Evolutionary conservation across 768 basidiomycete genomes (phyloP), one percentile per base, ranked within the genome.

Genomic region (Tulasnella sp.): DNA sequence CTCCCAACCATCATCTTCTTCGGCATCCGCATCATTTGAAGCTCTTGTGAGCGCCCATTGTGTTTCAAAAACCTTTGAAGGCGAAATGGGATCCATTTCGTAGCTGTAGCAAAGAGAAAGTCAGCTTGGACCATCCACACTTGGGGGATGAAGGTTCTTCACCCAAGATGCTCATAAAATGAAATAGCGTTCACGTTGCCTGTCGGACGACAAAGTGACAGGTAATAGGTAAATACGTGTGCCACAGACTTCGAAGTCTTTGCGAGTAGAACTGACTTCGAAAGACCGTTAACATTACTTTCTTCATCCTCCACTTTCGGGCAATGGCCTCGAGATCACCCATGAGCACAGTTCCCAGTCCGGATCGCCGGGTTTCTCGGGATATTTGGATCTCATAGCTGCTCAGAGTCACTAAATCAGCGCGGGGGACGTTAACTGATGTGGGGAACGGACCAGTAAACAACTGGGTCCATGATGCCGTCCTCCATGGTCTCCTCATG

Each of bases 301-400:
- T 84, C 44, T 81, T 80, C 82, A 84, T 83, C 36, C 71, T 75
- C 73, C 71, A 82, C 52, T 81, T 74, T 18, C 34, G 42, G 2
- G 74, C 82, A 1, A 83, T 76, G n/a, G 76, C 76, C 9, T 82
- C 79, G 21, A 84, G 71, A 21, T 44, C 42, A 3, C 79, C 68
- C 80, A 84, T 82, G 21, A 84, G 77, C 0, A 81, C 19, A 21
- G 40, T 56, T 0, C 84, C 84, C 0, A 80, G 44, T 0, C 84
- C 83, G 16, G 24, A 36, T 1, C 82, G 42, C 19, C 73, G 77
- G 0, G 71, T 34, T 0, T 40, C 34, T 21, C 31, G n/a, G 0
- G 81, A 62, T 14, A 84, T 76, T 44, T 84, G 84, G 1, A 84
- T 68, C 38, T 84, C 84, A 79, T 84, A 84, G 76, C 84, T 84